phyloP scores from a whole-genome alignment of 192 early-diverging fungal species.

The Umbelopsis sp. region DNA sequence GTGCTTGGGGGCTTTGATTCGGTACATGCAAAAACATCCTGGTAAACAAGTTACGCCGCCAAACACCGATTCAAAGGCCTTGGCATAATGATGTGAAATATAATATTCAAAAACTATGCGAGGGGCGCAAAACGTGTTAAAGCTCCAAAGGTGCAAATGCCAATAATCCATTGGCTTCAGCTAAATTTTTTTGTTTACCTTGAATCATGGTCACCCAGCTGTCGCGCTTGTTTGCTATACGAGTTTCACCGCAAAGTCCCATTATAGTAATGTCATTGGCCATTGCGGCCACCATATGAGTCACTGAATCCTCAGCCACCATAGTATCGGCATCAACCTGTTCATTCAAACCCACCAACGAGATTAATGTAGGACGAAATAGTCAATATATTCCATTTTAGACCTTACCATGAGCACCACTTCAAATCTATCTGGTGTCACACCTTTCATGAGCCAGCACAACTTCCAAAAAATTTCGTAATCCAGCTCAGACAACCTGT shows the following conservation, averaged over 20 bases:
- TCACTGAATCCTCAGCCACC: slow-evolving; percentile 76
- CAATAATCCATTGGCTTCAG: background rate
- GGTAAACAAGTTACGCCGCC: slow-evolving; percentile 94
- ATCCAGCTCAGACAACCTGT: slow-evolving; percentile 86
- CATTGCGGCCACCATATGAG: slow-evolving; percentile 92
- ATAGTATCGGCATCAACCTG: slow-evolving; percentile 90
- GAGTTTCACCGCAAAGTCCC: slow-evolving; percentile 97
- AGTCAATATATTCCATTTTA: background rate
- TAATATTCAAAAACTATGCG: slow-evolving; percentile 92
- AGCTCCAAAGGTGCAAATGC: slow-evolving; percentile 2
- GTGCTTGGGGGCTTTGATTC: slow-evolving; percentile 82
- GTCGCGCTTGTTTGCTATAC: slow-evolving; percentile 90
- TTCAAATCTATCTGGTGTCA: slow-evolving; percentile 85
- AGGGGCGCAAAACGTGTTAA: slow-evolving; percentile 56
- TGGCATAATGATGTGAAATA: slow-evolving; percentile 91
- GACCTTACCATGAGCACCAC: slow-evolving; percentile 64
- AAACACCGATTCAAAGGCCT: slow-evolving; percentile 95
- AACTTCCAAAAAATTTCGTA: slow-evolving; percentile 91
- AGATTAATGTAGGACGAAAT: background rate
- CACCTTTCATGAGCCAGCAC: slow-evolving; percentile 70
- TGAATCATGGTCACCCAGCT: slow-evolving; percentile 83
- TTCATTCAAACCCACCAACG: background rate
- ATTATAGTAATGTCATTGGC: slow-evolving; percentile 88
- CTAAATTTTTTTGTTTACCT: background rate
- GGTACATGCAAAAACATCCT: slow-evolving; percentile 98